phyloP scores from a whole-genome alignment of 768 basidiomycete genomes.

The Amylocystis lapponica region DNA sequence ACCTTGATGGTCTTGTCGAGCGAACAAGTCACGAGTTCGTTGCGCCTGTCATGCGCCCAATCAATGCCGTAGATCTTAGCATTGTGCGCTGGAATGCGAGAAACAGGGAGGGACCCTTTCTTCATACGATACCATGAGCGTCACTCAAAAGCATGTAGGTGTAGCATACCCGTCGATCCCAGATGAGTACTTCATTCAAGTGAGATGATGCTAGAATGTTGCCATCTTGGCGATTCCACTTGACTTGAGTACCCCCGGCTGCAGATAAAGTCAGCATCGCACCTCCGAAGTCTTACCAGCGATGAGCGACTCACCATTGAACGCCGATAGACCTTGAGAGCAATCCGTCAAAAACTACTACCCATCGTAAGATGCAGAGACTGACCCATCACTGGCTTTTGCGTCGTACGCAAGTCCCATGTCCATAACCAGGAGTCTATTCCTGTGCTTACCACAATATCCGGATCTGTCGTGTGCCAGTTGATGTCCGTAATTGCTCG shows the following conservation, averaged over 20 bases:
- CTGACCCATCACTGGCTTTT: slow-evolving; percentile 64
- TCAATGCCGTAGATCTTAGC: slow-evolving; percentile 97
- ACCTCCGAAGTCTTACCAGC: background rate
- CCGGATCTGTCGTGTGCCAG: slow-evolving; percentile 85
- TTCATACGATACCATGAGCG: slow-evolving; percentile 22
- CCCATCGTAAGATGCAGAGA: background rate
- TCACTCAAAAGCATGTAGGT: background rate
- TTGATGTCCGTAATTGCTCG: slow-evolving; percentile 98
- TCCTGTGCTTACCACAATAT: slow-evolving; percentile 82
- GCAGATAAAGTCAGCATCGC: slow-evolving; percentile 2
- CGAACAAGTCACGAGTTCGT: slow-evolving; percentile 90
- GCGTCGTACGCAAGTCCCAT: slow-evolving; percentile 69
- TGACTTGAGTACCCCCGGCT: slow-evolving; percentile 93
- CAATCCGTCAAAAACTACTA: background rate
- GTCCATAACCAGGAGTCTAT: slow-evolving; percentile 94
- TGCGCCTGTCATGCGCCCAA: slow-evolving; percentile 74
- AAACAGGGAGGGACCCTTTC: slow-evolving; percentile 85
- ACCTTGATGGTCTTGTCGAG: slow-evolving; percentile 91
- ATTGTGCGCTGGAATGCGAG: slow-evolving; percentile 72
- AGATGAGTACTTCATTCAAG: slow-evolving; percentile 79
- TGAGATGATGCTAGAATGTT: slow-evolving; percentile 90
- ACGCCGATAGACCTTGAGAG: slow-evolving; percentile 45
- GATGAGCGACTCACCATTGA: slow-evolving; percentile 38
- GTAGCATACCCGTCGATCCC: slow-evolving; percentile 77
- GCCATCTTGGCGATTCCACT: slow-evolving; percentile 89